phyloP scores from a whole-genome alignment of 192 early-diverging fungal species.

The Coemansia sp. region DNA sequence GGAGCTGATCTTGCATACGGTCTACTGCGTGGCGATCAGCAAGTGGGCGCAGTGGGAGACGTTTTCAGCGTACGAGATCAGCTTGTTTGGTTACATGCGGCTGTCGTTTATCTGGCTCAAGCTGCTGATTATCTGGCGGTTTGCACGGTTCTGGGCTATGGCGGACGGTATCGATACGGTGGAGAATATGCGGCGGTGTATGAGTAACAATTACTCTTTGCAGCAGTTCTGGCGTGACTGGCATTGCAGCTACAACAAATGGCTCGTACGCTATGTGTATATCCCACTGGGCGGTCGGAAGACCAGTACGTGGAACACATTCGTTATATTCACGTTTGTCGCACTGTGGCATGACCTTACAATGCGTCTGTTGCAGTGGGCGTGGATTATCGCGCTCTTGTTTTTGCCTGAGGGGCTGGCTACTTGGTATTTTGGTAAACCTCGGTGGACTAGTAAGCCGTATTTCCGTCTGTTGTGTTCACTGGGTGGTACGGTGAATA shows the following conservation, averaged over 20 bases:
- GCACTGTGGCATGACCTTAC: slow-evolving; percentile 97
- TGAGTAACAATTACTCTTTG: slow-evolving; percentile 93
- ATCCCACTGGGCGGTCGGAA: slow-evolving; percentile 84
- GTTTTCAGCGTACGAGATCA: slow-evolving; percentile 77
- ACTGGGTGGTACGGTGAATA: slow-evolving; percentile 77
- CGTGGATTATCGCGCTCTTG: slow-evolving; percentile 84
- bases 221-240: slow-evolving; percentile 95
- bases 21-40: slow-evolving; percentile 90
- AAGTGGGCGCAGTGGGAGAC: slow-evolving; percentile 83
- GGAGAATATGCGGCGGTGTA: slow-evolving; percentile 97
- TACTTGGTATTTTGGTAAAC: slow-evolving; percentile 48
- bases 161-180: slow-evolving; percentile 83
- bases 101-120: slow-evolving; percentile 94
- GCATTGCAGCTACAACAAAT: slow-evolving; percentile 93
- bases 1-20: slow-evolving; percentile 85
- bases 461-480: slow-evolving; percentile 82
- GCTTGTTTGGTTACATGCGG: slow-evolving; percentile 86
- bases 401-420: slow-evolving; percentile 83
- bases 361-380: slow-evolving; percentile 83
- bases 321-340: slow-evolving; percentile 93
- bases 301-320: slow-evolving; percentile 73
- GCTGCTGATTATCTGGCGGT: slow-evolving; percentile 94
- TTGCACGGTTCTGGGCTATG: slow-evolving; percentile 95
- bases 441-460: slow-evolving; percentile 31
- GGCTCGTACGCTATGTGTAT: slow-evolving; percentile 87